phyloP scores from a whole-genome alignment of 2,329 filamentous ascomycete genomes.

The Parastagonospora nodorum region DNA sequence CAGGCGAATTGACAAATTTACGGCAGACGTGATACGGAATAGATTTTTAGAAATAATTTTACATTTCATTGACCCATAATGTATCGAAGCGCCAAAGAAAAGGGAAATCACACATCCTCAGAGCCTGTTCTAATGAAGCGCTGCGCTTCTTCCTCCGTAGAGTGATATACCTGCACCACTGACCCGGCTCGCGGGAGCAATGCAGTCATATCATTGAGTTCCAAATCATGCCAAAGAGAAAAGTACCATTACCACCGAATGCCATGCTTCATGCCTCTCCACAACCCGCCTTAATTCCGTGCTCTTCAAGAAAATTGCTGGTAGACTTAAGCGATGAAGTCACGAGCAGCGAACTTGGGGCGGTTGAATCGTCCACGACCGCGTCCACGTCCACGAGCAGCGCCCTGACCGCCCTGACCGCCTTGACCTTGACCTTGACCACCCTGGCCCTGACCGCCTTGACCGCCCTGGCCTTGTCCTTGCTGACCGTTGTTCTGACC shows the following conservation, averaged over 20 bases:
- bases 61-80: slow-evolving; percentile 33
- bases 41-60: slow-evolving; percentile 30
- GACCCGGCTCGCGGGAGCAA: slow-evolving; percentile 18
- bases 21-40: neutral
- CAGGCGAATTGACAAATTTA: neutral
- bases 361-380: slow-evolving; percentile 31
- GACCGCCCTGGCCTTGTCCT: slow-evolving; percentile 8
- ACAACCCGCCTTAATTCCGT: slow-evolving; percentile 4
- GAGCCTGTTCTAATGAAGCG: slow-evolving; percentile 42
- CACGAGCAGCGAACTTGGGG: slow-evolving; percentile 37
- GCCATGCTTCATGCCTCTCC: slow-evolving; percentile 5
- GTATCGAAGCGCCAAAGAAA: slow-evolving; percentile 21
- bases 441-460: slow-evolving; percentile 4
- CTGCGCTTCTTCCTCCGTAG: slow-evolving; percentile 41
- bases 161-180: slow-evolving; percentile 19
- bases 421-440: slow-evolving; percentile 5
- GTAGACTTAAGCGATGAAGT: slow-evolving; percentile 36
- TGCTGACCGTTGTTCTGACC: slow-evolving; percentile 17
- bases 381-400: slow-evolving; percentile 15
- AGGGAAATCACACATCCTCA: slow-evolving; percentile 28
- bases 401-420: neutral
- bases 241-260: slow-evolving; percentile 39
- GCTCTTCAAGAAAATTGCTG: neutral
- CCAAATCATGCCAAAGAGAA: slow-evolving; percentile 17
- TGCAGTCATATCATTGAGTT: slow-evolving; percentile 28